Conservation (phyloP, 1,284 basidiomycete genomes). For the Austroboletus niveus region DNA sequence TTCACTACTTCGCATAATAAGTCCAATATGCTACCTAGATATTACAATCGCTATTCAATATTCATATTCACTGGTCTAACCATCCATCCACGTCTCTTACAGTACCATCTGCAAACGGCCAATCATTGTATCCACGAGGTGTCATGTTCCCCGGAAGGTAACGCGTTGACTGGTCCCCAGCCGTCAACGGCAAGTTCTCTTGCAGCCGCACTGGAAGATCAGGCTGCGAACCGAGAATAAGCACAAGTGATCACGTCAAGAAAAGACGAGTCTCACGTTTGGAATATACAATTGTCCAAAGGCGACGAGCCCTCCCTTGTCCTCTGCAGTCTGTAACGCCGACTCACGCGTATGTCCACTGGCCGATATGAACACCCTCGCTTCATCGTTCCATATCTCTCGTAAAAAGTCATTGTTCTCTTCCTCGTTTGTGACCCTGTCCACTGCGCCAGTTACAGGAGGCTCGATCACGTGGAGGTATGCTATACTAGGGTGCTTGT, state of each 20-base stretch:
- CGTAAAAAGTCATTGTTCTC: slow-evolving; percentile 23
- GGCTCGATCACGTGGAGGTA: slow-evolving; percentile 60
- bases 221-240: slow-evolving; percentile 29
- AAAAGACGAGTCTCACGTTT: slow-evolving; percentile 14
- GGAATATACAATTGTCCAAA: slow-evolving; percentile 41
- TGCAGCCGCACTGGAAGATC: slow-evolving; percentile 39
- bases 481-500: slow-evolving; percentile 40
- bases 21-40: no score
- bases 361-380: slow-evolving; percentile 38
- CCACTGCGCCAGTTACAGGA: slow-evolving; percentile 12
- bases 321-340: slow-evolving; percentile 18
- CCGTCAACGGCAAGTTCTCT: slow-evolving; percentile 16
- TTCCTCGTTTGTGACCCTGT: background rate
- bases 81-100: background rate
- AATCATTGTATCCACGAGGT: slow-evolving; percentile 29
- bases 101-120: slow-evolving; percentile 14
- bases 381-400: slow-evolving; percentile 33
- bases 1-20: no score
- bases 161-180: slow-evolving; percentile 17
- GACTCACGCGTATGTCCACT: slow-evolving; percentile 36
- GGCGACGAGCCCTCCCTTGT: slow-evolving; percentile 36
- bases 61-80: no score
- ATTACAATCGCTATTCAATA: no score
- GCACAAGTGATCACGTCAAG: background rate
- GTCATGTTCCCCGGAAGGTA: slow-evolving; percentile 15